Base-by-base conservation (phyloP, 495 filamentous ascomycete species). In the Neurospora sp. region DNA sequence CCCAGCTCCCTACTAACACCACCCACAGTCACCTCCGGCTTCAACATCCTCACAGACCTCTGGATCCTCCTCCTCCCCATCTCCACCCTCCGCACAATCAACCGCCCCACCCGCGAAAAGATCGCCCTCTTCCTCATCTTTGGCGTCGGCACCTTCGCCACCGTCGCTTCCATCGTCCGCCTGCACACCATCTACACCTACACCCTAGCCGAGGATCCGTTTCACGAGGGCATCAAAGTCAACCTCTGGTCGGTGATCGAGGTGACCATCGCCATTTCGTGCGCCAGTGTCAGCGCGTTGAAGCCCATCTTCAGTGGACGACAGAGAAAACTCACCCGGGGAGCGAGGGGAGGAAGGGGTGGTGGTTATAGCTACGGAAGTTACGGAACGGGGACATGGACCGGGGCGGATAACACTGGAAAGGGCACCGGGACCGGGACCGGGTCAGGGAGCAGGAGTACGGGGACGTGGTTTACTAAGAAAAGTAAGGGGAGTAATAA, bases 31-130 rank as follows among this genome's bases (percentile, higher is more conserved):
- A 88, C 86, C 1, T 85, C 86, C 11, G 76, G 78, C 6, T 83
- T 86, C 73, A 87, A 88, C 75, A 87, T 89, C 70, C 18, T 86
- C 16, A 82, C 84, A 16, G 88, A 89, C 74, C 77, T 87, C 40
- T 84, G 85, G 80, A 86, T 90, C 72, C 74, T 90, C 49, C 37
- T 79, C 3, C 83, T 89, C 1, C 88, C 87, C 7, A 75, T 89
- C 39, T 81, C 79, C 6, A 85, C 84, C 0, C 79, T 89, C 3
- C 78, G 86, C 69, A 20, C 4, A 10, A 80, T 84, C 70, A 80
- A 84, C 70, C 82, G 85, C 44, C 85, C 80, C n/a, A 73, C 74
- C 0, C 80, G 78, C 8, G 85, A 87, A 46, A 86, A 86, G 73
- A 46, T 84, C 23, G 84, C 83, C 18, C 81, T 89, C 7, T 82